A percentile compares a stretch with the other conserved stretches of the same genome.
Conservation (phyloP, 1,284 basidiomycete species). For the Ustilago nuda region DNA sequence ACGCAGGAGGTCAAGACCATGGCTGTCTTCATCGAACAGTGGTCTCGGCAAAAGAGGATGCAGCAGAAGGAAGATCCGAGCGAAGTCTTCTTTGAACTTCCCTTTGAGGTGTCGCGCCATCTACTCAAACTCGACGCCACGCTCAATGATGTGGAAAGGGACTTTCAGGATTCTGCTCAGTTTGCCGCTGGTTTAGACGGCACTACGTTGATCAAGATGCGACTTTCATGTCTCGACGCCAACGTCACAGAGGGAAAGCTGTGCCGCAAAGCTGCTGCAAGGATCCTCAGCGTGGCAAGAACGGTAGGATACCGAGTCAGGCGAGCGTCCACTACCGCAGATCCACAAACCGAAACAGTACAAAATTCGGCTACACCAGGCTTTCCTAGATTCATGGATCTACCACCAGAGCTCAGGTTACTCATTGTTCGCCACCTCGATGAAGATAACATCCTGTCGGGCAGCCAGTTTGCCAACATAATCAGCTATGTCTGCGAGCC, state of each 20-base stretch:
- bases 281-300: slow-evolving; percentile 22
- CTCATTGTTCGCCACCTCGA: slow-evolving; percentile 33
- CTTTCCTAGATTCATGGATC: slow-evolving; percentile 27
- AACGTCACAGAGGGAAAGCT: not conserved
- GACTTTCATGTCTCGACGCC: not conserved
- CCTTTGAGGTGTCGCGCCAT: slow-evolving; percentile 21
- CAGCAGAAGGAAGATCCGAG: not conserved
- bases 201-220: not conserved
- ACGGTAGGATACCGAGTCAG: slow-evolving; percentile 19
- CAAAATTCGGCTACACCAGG: not conserved
- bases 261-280: slow-evolving; percentile 14
- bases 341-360: not conserved
- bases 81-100: not conserved
- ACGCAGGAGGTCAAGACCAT: not conserved
- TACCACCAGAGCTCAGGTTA: slow-evolving; percentile 40
- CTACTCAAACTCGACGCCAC: slow-evolving; percentile 9
- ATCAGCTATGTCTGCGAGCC: slow-evolving; percentile 47
- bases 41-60: not conserved
- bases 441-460: slow-evolving; percentile 3
- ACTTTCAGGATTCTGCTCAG: slow-evolving; percentile 32
- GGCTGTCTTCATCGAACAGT: slow-evolving; percentile 9
- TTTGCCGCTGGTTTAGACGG: slow-evolving; percentile 10
- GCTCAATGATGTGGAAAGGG: slow-evolving; percentile 26
- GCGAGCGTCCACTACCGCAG: not conserved
- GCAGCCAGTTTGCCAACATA: slow-evolving; percentile 29